Base-by-base conservation (phyloP, 345 rosid species). In the Syzygium grande region DNA sequence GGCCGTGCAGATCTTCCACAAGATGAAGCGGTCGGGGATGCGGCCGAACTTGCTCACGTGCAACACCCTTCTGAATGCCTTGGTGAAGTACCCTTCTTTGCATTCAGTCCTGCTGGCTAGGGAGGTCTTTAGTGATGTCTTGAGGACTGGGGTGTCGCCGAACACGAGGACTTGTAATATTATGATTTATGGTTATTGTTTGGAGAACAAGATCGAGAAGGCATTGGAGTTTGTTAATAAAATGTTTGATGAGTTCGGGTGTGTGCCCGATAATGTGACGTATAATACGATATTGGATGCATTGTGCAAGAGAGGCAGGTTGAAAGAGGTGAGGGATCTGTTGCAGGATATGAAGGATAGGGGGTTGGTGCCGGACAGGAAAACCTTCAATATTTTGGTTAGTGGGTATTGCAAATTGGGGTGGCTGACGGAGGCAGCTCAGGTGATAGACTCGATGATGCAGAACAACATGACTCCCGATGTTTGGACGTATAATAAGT, bases 341-440 rank as follows among this genome's bases (percentile, higher is more conserved):
- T 90, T 97, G 94, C 88, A 80, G 77, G 95, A 93, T 79, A 96
- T 95, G 98, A 95, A 93, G 92, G 92, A 86, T 56, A 89, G 85
- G n/a, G 94, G 94, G 8, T 89, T 96, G 93, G 10, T 90, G 15
- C 99, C 99, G 0, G 88, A 95, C 90, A 89, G 91, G 73, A 88
- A 87, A 55, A 95, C 99, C 0, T 97, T 90, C 85, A 95, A 94
- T 84, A 94, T 92, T 86, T 90, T 94, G 91, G 92, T 95, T 46
- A 84, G 89, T 78, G 99, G 98, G 89, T 96, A 94, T 86, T 96
- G 98, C 91, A 96, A 90, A 85, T 58, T 95, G 87, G 98, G 98
- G 63, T 93, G 94, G 84, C 90, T 96, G 89, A 93, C 93, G 92
- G 99, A 96, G 85, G 99, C 98, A 0, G 89, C 91, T 22, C 90